Percentiles rank a stretch among this genome's conserved stretches.
Evolutionary conservation across 2,329 filamentous ascomycete genomes (phyloP).

Genomic region (Hypomyces rosellus): DNA sequence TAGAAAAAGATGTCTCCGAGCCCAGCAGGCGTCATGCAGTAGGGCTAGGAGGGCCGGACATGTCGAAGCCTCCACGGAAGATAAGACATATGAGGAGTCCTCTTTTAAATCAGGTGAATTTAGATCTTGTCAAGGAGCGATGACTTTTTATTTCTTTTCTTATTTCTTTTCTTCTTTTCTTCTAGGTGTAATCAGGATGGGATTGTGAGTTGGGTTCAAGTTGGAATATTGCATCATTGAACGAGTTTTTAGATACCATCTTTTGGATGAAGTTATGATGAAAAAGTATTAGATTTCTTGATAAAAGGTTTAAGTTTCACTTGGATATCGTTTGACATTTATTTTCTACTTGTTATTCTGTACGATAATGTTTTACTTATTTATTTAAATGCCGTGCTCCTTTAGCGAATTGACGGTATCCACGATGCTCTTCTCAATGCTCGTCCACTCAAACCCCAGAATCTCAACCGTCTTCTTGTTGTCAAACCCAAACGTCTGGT

Average conservation of each 20-base stretch:
- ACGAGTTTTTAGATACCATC: background rate
- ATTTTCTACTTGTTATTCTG: slow-evolving; percentile 1
- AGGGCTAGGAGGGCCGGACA: background rate
- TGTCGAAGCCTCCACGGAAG: slow-evolving; percentile 3
- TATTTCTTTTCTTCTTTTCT: background rate
- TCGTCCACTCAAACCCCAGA: slow-evolving; percentile 56
- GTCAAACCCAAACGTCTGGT: slow-evolving; percentile 46
- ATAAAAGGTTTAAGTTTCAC: background rate
- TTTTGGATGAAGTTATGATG: no score
- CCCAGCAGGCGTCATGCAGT: slow-evolving; percentile 17
- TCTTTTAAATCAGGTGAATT: slow-evolving; percentile 16
- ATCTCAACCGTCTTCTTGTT: slow-evolving; percentile 53
- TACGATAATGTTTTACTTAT: no score
- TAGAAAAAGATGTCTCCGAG: slow-evolving; percentile 25
- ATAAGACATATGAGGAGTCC: slow-evolving; percentile 15
- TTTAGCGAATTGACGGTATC: slow-evolving; percentile 61
- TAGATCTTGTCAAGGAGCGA: slow-evolving; percentile 9
- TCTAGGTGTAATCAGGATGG: background rate
- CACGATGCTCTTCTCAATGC: slow-evolving; percentile 54
- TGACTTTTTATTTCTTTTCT: background rate
- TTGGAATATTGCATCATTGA: background rate
- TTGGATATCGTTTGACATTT: background rate
- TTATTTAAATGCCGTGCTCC: slow-evolving; percentile 25
- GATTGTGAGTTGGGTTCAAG: background rate
- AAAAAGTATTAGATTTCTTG: background rate